A percentile compares a stretch with the other conserved stretches of the same genome.
phyloP scores from a whole-genome alignment of 2,329 filamentous ascomycete genomes.

The Geosmithia putterillii region DNA sequence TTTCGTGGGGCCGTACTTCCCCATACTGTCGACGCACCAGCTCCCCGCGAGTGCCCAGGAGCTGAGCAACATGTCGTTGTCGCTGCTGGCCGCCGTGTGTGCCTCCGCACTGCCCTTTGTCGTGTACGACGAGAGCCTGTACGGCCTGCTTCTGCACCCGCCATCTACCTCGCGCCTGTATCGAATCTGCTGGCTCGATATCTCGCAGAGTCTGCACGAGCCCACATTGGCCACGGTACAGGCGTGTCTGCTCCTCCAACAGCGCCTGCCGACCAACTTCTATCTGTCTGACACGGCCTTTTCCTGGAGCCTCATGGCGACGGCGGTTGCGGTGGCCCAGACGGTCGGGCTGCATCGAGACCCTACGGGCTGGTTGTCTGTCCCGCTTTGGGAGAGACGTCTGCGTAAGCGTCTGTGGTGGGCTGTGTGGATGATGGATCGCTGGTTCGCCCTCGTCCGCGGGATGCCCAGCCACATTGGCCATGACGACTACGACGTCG shows the following conservation, averaged over 20 bases:
- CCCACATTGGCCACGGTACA: not conserved
- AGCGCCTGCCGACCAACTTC: not conserved
- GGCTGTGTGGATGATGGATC: not conserved
- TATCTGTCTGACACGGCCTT: not conserved
- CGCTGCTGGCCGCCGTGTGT: not conserved
- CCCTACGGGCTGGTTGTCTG: not conserved
- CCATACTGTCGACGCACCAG: not conserved
- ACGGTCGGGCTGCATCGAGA: not conserved
- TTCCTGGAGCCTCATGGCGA: not conserved
- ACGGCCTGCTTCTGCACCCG: not conserved
- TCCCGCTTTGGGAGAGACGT: not conserved
- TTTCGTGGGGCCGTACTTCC: not conserved
- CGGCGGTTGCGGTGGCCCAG: not conserved
- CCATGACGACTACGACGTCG: not conserved
- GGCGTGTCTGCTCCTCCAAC: not conserved
- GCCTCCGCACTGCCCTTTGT: not conserved
- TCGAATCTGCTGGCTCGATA: not conserved
- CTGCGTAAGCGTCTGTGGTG: not conserved
- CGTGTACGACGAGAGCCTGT: not conserved
- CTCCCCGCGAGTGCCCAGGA: not conserved
- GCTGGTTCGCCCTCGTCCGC: not conserved
- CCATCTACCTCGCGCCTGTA: not conserved
- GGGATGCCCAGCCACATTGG: not conserved
- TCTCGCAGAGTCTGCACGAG: not conserved
- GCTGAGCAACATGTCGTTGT: not conserved